Percentiles rank a stretch among this genome's conserved stretches.
Conservation (phyloP, 2,329 filamentous ascomycete genomes). For the Fusarium pseudonygamai region DNA sequence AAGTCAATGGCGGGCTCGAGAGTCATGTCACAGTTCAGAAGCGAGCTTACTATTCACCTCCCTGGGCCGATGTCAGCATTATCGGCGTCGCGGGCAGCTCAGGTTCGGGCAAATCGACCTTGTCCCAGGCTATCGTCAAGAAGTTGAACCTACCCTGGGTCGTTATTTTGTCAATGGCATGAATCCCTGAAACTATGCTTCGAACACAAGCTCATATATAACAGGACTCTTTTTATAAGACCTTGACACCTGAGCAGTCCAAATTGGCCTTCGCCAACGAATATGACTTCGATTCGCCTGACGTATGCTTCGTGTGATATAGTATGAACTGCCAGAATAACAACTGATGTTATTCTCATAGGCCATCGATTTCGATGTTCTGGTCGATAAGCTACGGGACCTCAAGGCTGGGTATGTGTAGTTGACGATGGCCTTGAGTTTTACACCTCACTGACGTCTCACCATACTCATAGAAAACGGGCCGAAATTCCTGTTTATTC, state of each 20-base stretch:
- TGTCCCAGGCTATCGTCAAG: slow-evolving; percentile 90
- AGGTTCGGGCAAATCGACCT: slow-evolving; percentile 91
- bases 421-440: background rate
- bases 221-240: slow-evolving; percentile 99
- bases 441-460: slow-evolving; percentile 18
- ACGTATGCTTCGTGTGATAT: slow-evolving; percentile 55
- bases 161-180: slow-evolving; percentile 94
- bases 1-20: slow-evolving; percentile 42
- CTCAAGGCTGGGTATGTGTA: slow-evolving; percentile 85
- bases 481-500: slow-evolving; percentile 96
- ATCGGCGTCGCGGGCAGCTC: slow-evolving; percentile 96
- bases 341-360: slow-evolving; percentile 40
- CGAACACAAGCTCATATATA: slow-evolving; percentile 35
- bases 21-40: slow-evolving; percentile 62
- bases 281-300: slow-evolving; percentile 94
- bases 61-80: slow-evolving; percentile 96
- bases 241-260: slow-evolving; percentile 80
- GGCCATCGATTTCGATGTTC: slow-evolving; percentile 91
- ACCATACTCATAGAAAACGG: slow-evolving; percentile 68
- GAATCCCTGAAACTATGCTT: slow-evolving; percentile 31
- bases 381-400: slow-evolving; percentile 81
- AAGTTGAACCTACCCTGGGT: slow-evolving; percentile 96
- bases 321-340: background rate
- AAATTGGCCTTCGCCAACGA: slow-evolving; percentile 86
- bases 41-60: slow-evolving; percentile 84